Base-by-base conservation (phyloP, 805 yeast genomes). In the Candida silvicultrix region DNA sequence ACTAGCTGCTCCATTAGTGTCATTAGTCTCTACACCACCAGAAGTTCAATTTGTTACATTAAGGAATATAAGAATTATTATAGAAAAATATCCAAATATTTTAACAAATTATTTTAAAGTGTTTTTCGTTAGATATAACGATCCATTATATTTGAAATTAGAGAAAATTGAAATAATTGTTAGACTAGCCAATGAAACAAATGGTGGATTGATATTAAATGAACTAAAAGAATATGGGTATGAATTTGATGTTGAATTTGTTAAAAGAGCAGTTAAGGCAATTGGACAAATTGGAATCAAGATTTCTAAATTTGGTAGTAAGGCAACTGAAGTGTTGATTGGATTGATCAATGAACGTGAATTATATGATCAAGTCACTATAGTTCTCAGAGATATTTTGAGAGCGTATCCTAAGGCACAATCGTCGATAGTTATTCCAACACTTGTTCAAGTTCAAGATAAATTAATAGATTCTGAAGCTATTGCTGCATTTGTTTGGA, bases 1-100 rank as follows among this genome's bases (percentile, higher is more conserved):
- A 59, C 68, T 90, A 50, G 73, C 89, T 25, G 84, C 95, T 11
- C 97, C 96, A 1, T 69, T 90, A 58, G 95, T 90, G 10, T 88
- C 97, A 0, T 68, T 92, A 50, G 81, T 90, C 49, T 83, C 92
- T 9, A 81, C 89, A 8, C 86, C 95, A 11, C 95, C 97, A 1
- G 99, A 94, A 65, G 87, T 95, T 41, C 98, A 94, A 66, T 92
- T 85, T 58, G 96, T 92, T 40, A 94, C 96, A 1, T 71, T 92
- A 57, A 85, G 89, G 62, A 94, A 94, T 65, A 89, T 94, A 49
- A 77, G 96, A 63, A 84, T 92, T 55, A 81, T 92, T 40, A 73
- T 92, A 51, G 96, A 90, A 60, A 86, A 86, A 64, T 89, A 87
- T 64, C 98, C 99, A 5, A 75, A 73, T 42, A 72, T 92, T 20